A percentile compares a stretch with the other conserved stretches of the same genome.
Evolutionary conservation across 495 filamentous ascomycete genomes (phyloP).

Genomic region (Paragyromitra xinjiangensis): DNA sequence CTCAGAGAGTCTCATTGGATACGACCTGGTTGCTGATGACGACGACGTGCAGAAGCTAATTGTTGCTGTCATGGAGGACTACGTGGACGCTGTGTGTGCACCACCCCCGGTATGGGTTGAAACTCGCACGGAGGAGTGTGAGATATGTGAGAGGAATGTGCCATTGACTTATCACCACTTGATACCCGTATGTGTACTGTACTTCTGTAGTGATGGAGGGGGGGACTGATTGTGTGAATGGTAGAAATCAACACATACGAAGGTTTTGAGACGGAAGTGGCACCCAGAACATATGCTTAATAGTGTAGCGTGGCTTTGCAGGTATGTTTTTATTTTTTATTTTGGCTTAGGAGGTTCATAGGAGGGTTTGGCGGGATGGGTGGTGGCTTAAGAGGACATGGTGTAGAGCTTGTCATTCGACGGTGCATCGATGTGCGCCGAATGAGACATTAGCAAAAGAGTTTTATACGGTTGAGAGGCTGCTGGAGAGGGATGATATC

Average conservation of each 20-base stretch:
- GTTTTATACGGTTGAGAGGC: conserved; percentile 75
- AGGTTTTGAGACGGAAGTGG: conserved; percentile 82
- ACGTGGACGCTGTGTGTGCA: conserved; percentile 65
- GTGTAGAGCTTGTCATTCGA: conserved; percentile 75
- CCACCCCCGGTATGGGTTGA: conserved; percentile 69
- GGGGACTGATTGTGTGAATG: conserved; percentile 1
- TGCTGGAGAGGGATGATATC: conserved; percentile 77
- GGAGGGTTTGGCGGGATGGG: not conserved
- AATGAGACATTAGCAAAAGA: conserved; percentile 83
- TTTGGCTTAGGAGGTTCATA: not conserved
- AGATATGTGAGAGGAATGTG: conserved; percentile 82
- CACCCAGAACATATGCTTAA: conserved; percentile 76
- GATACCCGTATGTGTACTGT: conserved; percentile 71
- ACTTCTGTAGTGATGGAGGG: not conserved
- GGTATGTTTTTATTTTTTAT: conserved; percentile 55
- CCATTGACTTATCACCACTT: conserved; percentile 84
- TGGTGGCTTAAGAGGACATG: conserved; percentile 12
- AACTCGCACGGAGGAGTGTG: conserved; percentile 69
- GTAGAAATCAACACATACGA: conserved; percentile 66
- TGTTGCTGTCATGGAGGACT: conserved; percentile 68
- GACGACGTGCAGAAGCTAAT: conserved; percentile 67
- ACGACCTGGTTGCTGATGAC: conserved; percentile 63
- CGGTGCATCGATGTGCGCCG: conserved; percentile 77
- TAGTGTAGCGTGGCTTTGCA: conserved; percentile 88
- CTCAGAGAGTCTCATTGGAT: conserved; percentile 70